phyloP scores from a whole-genome alignment of 2,329 filamentous ascomycete species.

The Leptographium flavum region DNA sequence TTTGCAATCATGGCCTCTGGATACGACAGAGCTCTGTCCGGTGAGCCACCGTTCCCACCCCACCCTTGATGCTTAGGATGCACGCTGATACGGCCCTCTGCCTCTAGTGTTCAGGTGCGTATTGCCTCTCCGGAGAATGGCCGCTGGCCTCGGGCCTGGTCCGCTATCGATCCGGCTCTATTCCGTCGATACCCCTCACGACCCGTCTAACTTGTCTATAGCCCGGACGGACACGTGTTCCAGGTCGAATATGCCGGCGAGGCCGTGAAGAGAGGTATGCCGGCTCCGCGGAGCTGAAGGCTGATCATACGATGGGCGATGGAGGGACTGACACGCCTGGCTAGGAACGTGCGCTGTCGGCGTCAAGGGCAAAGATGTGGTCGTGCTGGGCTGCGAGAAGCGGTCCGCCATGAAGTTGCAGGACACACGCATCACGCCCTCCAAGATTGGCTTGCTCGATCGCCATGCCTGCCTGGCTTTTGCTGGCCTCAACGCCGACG shows the following conservation, averaged over 20 bases:
- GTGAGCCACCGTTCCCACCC: conserved; percentile 36
- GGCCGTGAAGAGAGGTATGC: conserved; percentile 86
- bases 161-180: no score
- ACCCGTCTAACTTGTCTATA: conserved; percentile 22
- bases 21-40: conserved; percentile 98
- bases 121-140: background rate
- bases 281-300: background rate
- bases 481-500: conserved; percentile 92
- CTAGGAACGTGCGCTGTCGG: conserved; percentile 92
- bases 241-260: conserved; percentile 99
- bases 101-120: conserved; percentile 67
- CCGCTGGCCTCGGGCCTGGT: background rate
- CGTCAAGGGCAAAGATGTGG: conserved; percentile 87
- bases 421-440: conserved; percentile 96
- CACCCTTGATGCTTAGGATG: background rate
- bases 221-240: conserved; percentile 98
- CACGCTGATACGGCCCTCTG: conserved; percentile 24
- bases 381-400: conserved; percentile 97
- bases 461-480: conserved; percentile 95
- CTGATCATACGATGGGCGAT: no score
- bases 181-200: background rate
- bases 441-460: conserved; percentile 88
- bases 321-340: background rate
- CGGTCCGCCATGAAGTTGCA: conserved; percentile 98
- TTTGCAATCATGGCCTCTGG: conserved; percentile 60